A percentile compares a stretch with the other conserved stretches of the same genome.
Conservation (phyloP, 495 filamentous ascomycete species). For the Cercophora samala region DNA sequence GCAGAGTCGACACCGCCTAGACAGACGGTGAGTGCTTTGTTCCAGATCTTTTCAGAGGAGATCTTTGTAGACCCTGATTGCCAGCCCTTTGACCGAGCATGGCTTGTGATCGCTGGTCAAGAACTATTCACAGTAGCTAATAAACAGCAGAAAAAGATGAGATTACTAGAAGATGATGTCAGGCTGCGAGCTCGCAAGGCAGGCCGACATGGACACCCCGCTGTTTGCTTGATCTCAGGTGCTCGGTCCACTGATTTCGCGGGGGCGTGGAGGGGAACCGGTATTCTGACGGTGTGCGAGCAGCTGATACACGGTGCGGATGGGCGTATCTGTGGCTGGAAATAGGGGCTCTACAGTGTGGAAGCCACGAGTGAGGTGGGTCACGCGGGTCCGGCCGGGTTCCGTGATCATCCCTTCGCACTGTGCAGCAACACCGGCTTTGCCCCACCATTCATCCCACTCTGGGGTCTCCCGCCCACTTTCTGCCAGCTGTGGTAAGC, state of each 20-base stretch:
- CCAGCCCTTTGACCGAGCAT: not conserved
- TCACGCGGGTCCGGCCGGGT: constrained; percentile 20
- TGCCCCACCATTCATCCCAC: constrained; percentile 9
- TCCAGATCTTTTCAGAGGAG: not conserved
- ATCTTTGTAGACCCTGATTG: not conserved
- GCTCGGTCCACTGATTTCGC: not conserved
- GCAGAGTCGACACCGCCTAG: constrained; percentile 2
- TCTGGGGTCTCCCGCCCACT: constrained; percentile 19
- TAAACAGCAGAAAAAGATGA: not conserved
- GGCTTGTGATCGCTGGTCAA: not conserved
- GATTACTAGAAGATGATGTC: constrained; percentile 11
- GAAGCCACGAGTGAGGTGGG: constrained; percentile 5
- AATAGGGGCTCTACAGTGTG: not conserved
- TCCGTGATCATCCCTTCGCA: constrained; percentile 7
- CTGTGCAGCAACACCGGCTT: constrained; percentile 13
- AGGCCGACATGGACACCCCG: not conserved
- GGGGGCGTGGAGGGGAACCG: not conserved
- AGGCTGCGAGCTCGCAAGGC: not conserved
- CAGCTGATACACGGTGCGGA: not conserved
- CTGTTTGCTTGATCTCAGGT: not conserved
- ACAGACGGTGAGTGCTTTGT: not conserved
- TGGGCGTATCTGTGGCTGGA: not conserved
- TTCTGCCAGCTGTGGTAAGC: constrained; percentile 7
- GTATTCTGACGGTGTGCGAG: not conserved
- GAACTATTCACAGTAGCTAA: too few species aligned